Percentiles rank a stretch among this genome's conserved stretches.
phyloP scores from a whole-genome alignment of 352 stramenopile genomes.

The Phytophthora cryptogea region DNA sequence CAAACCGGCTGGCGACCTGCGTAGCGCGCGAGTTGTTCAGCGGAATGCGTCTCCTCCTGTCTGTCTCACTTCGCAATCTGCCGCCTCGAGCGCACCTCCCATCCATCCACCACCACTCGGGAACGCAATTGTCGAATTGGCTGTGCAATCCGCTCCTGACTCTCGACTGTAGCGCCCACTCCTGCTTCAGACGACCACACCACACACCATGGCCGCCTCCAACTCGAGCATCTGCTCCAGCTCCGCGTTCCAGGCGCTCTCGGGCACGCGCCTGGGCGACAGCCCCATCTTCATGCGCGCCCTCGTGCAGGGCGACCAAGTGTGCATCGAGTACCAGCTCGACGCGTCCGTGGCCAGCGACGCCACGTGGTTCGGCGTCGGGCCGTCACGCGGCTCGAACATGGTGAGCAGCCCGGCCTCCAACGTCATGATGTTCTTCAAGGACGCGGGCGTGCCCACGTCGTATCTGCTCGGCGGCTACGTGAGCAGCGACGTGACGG shows the following conservation, averaged over 20 bases:
- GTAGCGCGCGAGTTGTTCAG: background rate
- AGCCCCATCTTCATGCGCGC: conserved; percentile 68
- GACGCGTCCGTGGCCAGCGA: conserved; percentile 38
- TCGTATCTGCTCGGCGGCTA: conserved; percentile 62
- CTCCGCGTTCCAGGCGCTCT: conserved; percentile 52
- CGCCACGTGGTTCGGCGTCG: conserved; percentile 68
- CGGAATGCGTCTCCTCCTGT: background rate
- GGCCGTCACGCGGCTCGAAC: conserved; percentile 36
- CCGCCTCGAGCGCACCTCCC: conserved; percentile 12
- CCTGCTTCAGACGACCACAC: conserved; percentile 18
- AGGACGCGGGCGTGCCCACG: conserved; percentile 38
- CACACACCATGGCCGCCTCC: conserved; percentile 28
- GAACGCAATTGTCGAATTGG: conserved; percentile 29
- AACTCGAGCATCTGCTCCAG: conserved; percentile 52
- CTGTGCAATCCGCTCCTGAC: conserved; percentile 3
- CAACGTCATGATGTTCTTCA: conserved; percentile 81
- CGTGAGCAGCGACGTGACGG: conserved; percentile 44
- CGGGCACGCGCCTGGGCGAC: conserved; percentile 49
- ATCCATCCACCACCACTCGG: conserved; percentile 6
- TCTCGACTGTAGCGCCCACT: background rate
- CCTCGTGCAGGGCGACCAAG: conserved; percentile 55
- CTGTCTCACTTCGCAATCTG: conserved; percentile 33
- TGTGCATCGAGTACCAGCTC: conserved; percentile 73
- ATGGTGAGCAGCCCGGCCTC: conserved; percentile 75
- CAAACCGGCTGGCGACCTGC: conserved; percentile 1